These are phyloP conservation scores for Kuraishia piskuri DNA, from an alignment of 805 yeast genomes.

Conservation along the genomic window DNA sequence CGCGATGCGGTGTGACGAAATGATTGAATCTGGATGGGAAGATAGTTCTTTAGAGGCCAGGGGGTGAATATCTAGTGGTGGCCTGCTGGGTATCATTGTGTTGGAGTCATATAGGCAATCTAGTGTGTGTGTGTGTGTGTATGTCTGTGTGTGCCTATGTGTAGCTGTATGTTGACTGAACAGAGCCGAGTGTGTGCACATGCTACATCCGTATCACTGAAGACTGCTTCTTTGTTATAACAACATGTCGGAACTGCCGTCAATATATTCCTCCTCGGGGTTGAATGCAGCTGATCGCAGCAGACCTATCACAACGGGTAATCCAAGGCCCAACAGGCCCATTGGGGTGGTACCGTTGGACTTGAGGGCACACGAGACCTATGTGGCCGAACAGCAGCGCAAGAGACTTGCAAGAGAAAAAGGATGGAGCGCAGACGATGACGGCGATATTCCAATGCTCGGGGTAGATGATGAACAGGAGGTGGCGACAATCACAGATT, in stretches of 20 bases:
- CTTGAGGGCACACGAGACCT: not conserved
- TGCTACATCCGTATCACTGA: too few species aligned
- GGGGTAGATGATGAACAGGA: slow-evolving; percentile 11
- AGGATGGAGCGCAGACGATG: not conserved
- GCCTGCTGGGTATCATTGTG: too few species aligned
- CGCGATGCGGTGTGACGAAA: not conserved
- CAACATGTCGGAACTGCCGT: slow-evolving; percentile 2
- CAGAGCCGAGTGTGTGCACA: too few species aligned
- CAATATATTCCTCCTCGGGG: slow-evolving; percentile 1
- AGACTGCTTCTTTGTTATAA: too few species aligned
- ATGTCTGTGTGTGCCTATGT: too few species aligned
- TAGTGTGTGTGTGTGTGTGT: too few species aligned
- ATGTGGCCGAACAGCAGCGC: not conserved
- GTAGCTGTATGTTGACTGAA: too few species aligned
- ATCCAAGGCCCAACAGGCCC: not conserved
- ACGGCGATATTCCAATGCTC: slow-evolving; percentile 9
- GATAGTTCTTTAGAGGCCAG: too few species aligned
- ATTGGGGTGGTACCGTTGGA: slow-evolving; percentile 2
- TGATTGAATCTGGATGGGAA: too few species aligned
- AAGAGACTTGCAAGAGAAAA: not conserved
- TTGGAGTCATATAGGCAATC: too few species aligned
- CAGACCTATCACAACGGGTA: not conserved
- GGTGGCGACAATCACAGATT: slow-evolving; percentile 10
- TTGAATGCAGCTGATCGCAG: not conserved
- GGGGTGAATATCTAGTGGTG: too few species aligned